A percentile compares a stretch with the other conserved stretches of the same genome.
phyloP scores from a whole-genome alignment of 1,284 basidiomycete species.

The Limonomyces culmigenus region DNA sequence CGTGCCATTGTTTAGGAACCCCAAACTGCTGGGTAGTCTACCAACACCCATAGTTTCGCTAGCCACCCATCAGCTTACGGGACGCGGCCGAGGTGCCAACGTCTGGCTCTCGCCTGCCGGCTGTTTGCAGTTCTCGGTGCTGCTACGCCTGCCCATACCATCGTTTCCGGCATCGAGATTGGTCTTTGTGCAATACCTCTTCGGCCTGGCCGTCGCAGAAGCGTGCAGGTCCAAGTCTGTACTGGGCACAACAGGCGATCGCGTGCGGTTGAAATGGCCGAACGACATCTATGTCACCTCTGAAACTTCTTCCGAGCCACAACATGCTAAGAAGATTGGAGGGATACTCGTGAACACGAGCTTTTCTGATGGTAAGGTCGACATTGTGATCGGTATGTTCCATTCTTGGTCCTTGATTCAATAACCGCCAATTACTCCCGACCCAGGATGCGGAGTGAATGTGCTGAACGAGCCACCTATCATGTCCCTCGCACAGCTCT shows the following conservation, averaged over 20 bases:
- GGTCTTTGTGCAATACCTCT: slow-evolving; percentile 94
- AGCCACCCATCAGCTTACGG: slow-evolving; percentile 78
- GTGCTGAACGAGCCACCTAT: slow-evolving; percentile 75
- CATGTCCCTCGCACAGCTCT: slow-evolving; percentile 63
- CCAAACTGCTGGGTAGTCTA: slow-evolving; percentile 47
- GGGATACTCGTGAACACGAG: slow-evolving; percentile 88
- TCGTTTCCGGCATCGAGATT: slow-evolving; percentile 49
- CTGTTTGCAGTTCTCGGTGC: slow-evolving; percentile 77
- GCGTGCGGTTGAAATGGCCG: slow-evolving; percentile 88
- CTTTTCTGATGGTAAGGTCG: slow-evolving; percentile 55
- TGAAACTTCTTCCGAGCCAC: too few relatives aligned
- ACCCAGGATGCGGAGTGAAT: slow-evolving; percentile 78
- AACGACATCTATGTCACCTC: slow-evolving; percentile 97
- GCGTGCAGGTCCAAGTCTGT: slow-evolving; percentile 39
- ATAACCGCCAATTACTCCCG: not conserved
- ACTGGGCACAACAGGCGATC: slow-evolving; percentile 39
- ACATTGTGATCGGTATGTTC: slow-evolving; percentile 63
- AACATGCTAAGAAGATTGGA: slow-evolving; percentile 75
- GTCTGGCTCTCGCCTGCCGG: slow-evolving; percentile 88
- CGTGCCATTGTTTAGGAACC: slow-evolving; percentile 42
- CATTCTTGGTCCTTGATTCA: not conserved
- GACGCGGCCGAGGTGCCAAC: slow-evolving; percentile 81
- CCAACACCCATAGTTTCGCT: slow-evolving; percentile 69
- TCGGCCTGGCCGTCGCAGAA: slow-evolving; percentile 79
- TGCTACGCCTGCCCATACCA: slow-evolving; percentile 43